Evolutionary conservation across 179 eudicot genomes (phyloP).

Genomic region (Carnegiea gigantea): DNA sequence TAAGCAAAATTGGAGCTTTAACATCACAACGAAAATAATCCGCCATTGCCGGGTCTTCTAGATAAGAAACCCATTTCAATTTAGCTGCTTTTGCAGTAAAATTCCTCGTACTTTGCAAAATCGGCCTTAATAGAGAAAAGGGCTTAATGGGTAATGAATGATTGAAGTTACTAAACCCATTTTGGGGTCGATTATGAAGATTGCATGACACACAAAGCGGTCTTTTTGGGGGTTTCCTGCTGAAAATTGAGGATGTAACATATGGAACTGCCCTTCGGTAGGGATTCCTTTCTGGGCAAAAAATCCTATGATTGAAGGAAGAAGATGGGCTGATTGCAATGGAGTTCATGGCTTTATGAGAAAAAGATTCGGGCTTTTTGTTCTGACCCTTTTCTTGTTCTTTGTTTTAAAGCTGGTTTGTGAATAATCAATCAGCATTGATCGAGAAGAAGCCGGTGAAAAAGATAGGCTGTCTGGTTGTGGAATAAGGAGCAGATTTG

Average conservation of each 20-base stretch:
- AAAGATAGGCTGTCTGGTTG: conserved; percentile 15
- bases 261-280: conserved; percentile 17
- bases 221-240: conserved; percentile 13
- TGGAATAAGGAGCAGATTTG: conserved; percentile 20
- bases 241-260: conserved; percentile 19
- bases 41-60: conserved; percentile 17
- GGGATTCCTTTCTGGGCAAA: conserved; percentile 13
- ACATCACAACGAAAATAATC: not conserved
- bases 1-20: conserved; percentile 31
- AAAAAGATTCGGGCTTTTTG: not conserved
- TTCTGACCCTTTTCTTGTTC: not conserved
- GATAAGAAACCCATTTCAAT: conserved; percentile 24
- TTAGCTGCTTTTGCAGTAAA: conserved; percentile 23
- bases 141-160: conserved; percentile 22
- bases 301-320: conserved; percentile 13
- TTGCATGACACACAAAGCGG: conserved; percentile 23
- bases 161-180: conserved; percentile 4
- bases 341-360: conserved; percentile 36
- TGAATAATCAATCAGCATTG: not conserved
- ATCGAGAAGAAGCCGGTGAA: conserved; percentile 21
- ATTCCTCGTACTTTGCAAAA: conserved; percentile 31
- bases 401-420: not conserved
- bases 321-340: conserved; percentile 10
- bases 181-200: conserved; percentile 3
- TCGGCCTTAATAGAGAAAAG: conserved; percentile 32